Percentiles rank a stretch among this genome's conserved stretches.
Evolutionary conservation across 257 asterid genomes (phyloP).

Genomic region (Lycium ferocissimum): DNA sequence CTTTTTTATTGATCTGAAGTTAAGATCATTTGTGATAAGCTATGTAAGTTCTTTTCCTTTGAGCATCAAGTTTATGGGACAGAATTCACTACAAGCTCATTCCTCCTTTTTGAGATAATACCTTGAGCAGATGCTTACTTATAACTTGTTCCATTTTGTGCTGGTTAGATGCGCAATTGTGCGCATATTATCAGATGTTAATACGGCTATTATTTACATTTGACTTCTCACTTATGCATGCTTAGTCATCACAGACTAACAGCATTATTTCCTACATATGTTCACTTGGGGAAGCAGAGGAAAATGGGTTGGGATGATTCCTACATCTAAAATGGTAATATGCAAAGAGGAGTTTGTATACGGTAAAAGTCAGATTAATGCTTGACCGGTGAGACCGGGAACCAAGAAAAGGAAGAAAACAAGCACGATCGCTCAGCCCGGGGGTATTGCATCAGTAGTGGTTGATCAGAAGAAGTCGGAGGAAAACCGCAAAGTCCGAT

Average conservation of each 20-base stretch:
- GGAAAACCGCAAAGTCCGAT: too few relatives aligned
- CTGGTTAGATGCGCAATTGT: conserved; percentile 10
- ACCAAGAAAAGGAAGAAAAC: too few relatives aligned
- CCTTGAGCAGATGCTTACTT: not conserved
- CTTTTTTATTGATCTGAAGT: not conserved
- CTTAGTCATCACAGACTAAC: not conserved
- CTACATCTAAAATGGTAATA: conserved; percentile 72
- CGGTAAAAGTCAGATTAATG: too few relatives aligned
- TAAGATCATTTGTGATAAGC: not conserved
- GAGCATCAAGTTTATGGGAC: not conserved
- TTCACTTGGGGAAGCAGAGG: conserved; percentile 57
- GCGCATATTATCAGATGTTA: conserved; percentile 6
- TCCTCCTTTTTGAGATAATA: not conserved
- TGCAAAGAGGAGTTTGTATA: conserved; percentile 79
- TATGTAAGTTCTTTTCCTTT: not conserved
- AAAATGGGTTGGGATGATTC: conserved; percentile 98
- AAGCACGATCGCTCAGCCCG: too few relatives aligned
- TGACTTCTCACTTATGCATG: not conserved
- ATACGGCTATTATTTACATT: not conserved
- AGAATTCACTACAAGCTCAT: not conserved
- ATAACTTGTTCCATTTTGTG: not conserved
- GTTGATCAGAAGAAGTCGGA: too few relatives aligned
- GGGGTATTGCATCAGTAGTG: too few relatives aligned
- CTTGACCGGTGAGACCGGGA: too few relatives aligned
- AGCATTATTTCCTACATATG: conserved; percentile 2